Evolutionary conservation across 345 rosid genomes (phyloP).

Genomic region (Erodium maritimum): DNA sequence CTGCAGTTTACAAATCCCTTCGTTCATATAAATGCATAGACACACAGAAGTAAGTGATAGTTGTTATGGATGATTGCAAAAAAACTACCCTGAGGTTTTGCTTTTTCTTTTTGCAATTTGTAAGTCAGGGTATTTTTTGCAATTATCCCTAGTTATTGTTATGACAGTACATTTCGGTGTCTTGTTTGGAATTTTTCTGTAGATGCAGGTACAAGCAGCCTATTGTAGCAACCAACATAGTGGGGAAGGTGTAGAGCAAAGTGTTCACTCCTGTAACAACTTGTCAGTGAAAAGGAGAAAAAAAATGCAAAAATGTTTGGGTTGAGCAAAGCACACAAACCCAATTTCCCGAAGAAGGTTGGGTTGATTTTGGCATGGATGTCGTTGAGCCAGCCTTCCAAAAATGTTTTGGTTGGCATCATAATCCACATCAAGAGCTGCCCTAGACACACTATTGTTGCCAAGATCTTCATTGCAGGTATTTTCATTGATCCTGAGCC

Average conservation of each 20-base stretch:
- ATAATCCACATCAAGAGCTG: constrained; percentile 57
- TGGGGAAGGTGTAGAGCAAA: constrained; percentile 46
- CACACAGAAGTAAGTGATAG: no score
- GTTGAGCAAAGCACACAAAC: constrained; percentile 12
- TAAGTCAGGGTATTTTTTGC: no score
- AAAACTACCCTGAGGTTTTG: no score
- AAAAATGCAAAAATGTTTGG: no score
- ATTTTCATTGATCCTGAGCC: not conserved
- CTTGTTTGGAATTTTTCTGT: constrained; percentile 8
- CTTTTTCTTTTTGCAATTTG: no score
- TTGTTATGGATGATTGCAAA: no score
- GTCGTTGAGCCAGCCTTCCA: constrained; percentile 26
- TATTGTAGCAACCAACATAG: constrained; percentile 43
- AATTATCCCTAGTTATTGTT: no score
- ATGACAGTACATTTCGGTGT: not conserved
- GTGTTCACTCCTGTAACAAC: constrained; percentile 40
- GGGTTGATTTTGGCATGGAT: constrained; percentile 29
- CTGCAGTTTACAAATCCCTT: not conserved
- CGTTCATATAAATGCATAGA: not conserved
- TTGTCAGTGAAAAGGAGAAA: no score
- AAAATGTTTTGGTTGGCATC: constrained; percentile 45
- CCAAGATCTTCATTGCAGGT: not conserved
- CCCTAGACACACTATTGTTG: constrained; percentile 28
- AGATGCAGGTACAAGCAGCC: constrained; percentile 55
- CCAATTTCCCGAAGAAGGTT: constrained; percentile 44